Evolutionary conservation across 176 grass and related monocot genomes (phyloP), one percentile per base, ranked within the genome.

Genomic region (Musa schizocarpa): DNA sequence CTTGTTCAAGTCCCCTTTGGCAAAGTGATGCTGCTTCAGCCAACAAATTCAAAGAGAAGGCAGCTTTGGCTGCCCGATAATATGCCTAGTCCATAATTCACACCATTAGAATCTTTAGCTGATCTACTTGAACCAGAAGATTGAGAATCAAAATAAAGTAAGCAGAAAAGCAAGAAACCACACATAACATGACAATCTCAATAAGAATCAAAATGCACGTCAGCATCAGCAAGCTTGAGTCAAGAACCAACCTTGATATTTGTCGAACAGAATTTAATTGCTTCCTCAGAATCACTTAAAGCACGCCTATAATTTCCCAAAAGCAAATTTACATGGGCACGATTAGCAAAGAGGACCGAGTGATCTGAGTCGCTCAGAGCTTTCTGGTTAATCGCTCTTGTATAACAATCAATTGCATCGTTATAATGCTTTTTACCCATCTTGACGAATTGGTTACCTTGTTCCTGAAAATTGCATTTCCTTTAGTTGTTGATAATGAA

Each of bases 361-460:
- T 75, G 83, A 24, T 98, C 90, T 0, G 84, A 78, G 58, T 80
- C 53, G 6, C 69, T 74, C 26, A 85, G 49, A 65, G 71, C 84
- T 80, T 89, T 87, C 80, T 98, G 95, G 83, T 89, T 76, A 83
- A 98, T 93, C 54, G 90, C 90, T 76, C 89, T 93, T 21, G 86
- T 89, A 78, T 93, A 98, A 84, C 88, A 93, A 73, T 85, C 78
- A 74, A 98, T 76, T 34, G 94, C 94, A 67, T 93, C 84, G 52
- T 66, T 71, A 74, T 91, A 98, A 73, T 91, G 82, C 72, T 89
- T 87, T 58, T 89, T 87, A 11, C 95, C 88, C 82, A 80, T 93
- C 80, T 88, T 90, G 65, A 98, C 68, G 73, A 91, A 83, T 77
- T 77, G 73, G 77, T 98, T 94, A 78, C 90, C 90, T 82, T 91